Conservation (phyloP, 768 basidiomycete genomes). For the Phanerodontia chrysosporium region DNA sequence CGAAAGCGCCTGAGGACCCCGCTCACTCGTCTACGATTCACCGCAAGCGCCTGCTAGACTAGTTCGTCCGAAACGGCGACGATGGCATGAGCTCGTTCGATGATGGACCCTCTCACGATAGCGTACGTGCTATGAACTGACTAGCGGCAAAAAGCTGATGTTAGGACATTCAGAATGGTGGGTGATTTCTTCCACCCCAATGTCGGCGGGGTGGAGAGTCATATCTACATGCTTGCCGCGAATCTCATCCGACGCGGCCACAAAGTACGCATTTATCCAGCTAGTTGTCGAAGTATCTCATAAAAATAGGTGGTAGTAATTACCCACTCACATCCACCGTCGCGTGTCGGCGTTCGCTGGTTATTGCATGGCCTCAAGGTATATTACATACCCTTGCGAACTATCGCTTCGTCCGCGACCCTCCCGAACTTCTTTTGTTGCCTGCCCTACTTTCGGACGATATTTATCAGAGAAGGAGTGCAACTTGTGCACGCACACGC, state of each 20-base stretch:
- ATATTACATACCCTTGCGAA: constrained; percentile 87
- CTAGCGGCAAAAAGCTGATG: not conserved
- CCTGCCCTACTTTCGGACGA: constrained; percentile 86
- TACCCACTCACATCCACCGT: constrained; percentile 85
- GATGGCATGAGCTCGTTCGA: not conserved
- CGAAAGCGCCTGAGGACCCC: not conserved
- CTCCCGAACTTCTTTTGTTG: constrained; percentile 92
- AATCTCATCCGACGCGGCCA: constrained; percentile 81
- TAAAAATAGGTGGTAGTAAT: constrained; percentile 97
- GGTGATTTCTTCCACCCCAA: constrained; percentile 95
- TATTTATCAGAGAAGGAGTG: constrained; percentile 82
- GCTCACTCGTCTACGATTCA: not conserved
- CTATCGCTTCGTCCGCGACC: constrained; percentile 89
- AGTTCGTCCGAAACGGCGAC: not conserved
- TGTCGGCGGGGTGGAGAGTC: constrained; percentile 94
- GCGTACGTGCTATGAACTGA: not conserved
- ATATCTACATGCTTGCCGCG: constrained; percentile 89
- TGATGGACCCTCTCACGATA: constrained; percentile 4
- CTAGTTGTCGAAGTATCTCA: no score
- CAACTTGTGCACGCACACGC: constrained; percentile 91
- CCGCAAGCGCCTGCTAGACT: not conserved
- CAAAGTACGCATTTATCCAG: constrained; percentile 49
- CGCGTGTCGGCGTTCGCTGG: constrained; percentile 88
- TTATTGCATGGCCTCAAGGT: constrained; percentile 84
- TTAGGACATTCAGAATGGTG: constrained; percentile 63